These are phyloP conservation scores for Phragmites australis DNA, from an alignment of 176 grass and related monocot genomes.

Conservation along the genomic window DNA sequence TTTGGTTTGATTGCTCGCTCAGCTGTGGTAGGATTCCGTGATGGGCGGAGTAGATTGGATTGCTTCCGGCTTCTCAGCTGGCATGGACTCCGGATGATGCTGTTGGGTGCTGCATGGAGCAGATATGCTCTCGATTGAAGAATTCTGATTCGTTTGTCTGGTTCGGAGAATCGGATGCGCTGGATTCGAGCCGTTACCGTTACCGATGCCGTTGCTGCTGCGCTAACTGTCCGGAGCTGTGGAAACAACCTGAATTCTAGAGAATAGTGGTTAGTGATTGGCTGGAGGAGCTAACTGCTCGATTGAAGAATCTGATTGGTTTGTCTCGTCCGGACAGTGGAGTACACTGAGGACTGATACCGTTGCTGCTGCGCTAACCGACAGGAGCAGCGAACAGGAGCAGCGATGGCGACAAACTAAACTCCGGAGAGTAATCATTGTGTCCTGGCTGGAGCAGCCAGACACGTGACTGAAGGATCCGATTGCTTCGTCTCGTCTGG, in stretches of 20 bases:
- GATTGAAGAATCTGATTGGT: not conserved
- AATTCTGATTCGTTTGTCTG: constrained; percentile 8
- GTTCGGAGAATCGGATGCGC: not conserved
- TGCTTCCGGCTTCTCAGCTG: not conserved
- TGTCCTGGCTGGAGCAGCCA: not conserved
- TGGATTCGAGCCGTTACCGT: not conserved
- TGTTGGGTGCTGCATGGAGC: not conserved
- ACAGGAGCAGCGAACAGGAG: not conserved
- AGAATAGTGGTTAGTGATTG: not conserved
- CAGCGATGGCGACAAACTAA: not conserved
- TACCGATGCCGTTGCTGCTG: not conserved
- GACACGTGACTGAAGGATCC: not conserved
- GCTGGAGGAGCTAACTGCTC: not conserved
- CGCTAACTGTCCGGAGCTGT: not conserved
- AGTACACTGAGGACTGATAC: not conserved
- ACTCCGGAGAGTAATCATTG: constrained; percentile 1
- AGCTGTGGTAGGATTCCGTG: not conserved
- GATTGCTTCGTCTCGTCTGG: not conserved
- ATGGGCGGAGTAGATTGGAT: not conserved
- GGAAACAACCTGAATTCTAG: not conserved
- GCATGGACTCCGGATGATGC: not conserved
- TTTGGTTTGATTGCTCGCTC: not conserved
- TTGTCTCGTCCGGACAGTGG: not conserved
- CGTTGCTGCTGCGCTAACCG: not conserved
- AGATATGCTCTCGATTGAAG: not conserved